These are phyloP conservation scores for Entophlyctis helioformis DNA, from an alignment of 192 early-diverging fungal genomes.

Conservation along the genomic window DNA sequence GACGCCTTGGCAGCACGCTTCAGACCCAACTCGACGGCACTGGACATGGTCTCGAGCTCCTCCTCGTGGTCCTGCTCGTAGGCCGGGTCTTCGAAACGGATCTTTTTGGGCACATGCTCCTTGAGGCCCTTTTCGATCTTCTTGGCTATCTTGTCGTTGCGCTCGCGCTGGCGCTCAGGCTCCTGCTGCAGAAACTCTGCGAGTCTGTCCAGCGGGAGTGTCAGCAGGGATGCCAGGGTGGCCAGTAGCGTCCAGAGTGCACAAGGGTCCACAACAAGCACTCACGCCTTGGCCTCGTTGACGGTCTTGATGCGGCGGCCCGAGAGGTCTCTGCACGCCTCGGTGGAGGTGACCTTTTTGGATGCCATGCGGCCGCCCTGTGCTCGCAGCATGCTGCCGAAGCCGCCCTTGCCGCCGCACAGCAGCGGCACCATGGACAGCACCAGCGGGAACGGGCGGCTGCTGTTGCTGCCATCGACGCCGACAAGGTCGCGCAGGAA, in stretches of 20 bases:
- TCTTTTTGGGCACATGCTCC: conserved; percentile 50
- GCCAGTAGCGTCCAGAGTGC: background rate
- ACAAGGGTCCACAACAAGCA: conserved; percentile 10
- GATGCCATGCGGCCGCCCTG: conserved; percentile 83
- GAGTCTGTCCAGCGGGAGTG: conserved; percentile 17
- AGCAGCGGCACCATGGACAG: conserved; percentile 42
- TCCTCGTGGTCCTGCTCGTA: conserved; percentile 43
- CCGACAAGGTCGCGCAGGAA: too few species aligned
- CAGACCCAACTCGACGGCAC: conserved; percentile 17
- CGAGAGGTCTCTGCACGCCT: conserved; percentile 85
- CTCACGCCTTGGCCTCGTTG: conserved; percentile 77
- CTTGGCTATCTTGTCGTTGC: conserved; percentile 45
- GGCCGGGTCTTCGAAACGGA: conserved; percentile 73
- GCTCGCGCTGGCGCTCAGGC: conserved; percentile 53
- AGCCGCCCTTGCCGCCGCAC: conserved; percentile 90
- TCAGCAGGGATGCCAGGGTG: conserved; percentile 1
- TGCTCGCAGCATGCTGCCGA: conserved; percentile 86
- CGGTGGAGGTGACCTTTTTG: conserved; percentile 83
- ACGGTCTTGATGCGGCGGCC: conserved; percentile 80
- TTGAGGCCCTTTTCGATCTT: conserved; percentile 73
- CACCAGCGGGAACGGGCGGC: too few species aligned
- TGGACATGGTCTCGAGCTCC: conserved; percentile 23
- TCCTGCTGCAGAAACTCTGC: conserved; percentile 60
- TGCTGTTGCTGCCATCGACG: too few species aligned
- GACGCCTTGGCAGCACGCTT: background rate